A percentile compares a stretch with the other conserved stretches of the same genome.
These are phyloP conservation scores for Guadua angustifolia DNA, from an alignment of 176 grass and related monocot species.

Conservation along the genomic window DNA sequence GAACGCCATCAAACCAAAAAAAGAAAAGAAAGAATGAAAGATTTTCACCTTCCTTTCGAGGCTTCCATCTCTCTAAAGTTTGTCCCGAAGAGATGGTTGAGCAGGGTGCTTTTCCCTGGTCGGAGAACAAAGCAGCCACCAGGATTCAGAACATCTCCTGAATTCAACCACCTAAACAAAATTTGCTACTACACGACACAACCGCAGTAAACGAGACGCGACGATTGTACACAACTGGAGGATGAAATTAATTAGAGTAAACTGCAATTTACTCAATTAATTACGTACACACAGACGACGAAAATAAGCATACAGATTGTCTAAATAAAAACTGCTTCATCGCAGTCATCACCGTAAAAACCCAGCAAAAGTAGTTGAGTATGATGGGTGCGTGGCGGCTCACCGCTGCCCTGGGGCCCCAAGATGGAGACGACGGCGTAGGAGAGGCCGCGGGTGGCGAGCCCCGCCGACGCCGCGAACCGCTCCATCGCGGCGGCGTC, in stretches of 20 bases:
- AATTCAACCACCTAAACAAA: not conserved
- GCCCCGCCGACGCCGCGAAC: constrained; percentile 57
- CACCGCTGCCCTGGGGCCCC: constrained; percentile 90
- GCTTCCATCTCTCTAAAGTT: constrained; percentile 84
- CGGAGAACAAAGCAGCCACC: not conserved
- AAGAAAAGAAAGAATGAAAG: too few species aligned
- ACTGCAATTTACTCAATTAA: too few species aligned
- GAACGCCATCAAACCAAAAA: not conserved
- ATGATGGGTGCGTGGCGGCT: not conserved
- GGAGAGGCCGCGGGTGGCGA: constrained; percentile 64
- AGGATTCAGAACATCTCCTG: not conserved
- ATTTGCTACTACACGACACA: not conserved
- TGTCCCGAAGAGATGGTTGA: constrained; percentile 85
- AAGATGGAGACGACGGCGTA: constrained; percentile 91
- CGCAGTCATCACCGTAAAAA: not conserved
- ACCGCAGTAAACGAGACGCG: not conserved
- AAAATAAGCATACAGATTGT: not conserved
- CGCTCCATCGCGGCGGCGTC: constrained; percentile 58
- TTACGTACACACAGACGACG: not conserved
- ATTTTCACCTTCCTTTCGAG: constrained; percentile 74
- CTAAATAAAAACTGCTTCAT: not conserved
- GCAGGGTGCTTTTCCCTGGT: constrained; percentile 88
- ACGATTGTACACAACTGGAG: not conserved
- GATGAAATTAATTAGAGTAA: not conserved
- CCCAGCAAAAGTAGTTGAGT: not conserved